phyloP scores from a whole-genome alignment of 2,329 filamentous ascomycete genomes.

The Parafenestella ontariensis region DNA sequence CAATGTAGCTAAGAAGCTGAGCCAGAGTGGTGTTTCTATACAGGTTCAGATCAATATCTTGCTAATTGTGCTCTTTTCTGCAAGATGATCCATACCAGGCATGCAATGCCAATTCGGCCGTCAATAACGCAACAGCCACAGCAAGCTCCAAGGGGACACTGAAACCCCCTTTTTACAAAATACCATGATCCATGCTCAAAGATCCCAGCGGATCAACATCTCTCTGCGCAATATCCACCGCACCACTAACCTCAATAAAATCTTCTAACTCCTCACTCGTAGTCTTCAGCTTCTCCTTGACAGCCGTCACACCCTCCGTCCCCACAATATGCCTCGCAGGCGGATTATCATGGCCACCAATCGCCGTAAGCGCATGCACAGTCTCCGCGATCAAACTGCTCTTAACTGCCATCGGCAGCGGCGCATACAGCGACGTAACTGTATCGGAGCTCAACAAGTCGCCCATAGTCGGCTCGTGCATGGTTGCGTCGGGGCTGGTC shows the following conservation, averaged over 20 bases:
- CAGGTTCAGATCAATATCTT: too few species aligned
- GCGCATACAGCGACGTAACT: conserved; percentile 75
- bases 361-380: conserved; percentile 87
- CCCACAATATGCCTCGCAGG: conserved; percentile 94
- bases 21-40: too few species aligned
- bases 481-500: conserved; percentile 33
- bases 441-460: conserved; percentile 56
- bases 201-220: conserved; percentile 24
- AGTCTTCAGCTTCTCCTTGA: conserved; percentile 96
- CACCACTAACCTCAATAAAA: conserved; percentile 87
- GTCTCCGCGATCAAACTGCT: conserved; percentile 85
- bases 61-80: too few species aligned
- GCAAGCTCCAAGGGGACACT: too few species aligned
- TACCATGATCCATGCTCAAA: conserved; percentile 15
- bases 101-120: too few species aligned
- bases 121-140: too few species aligned
- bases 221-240: conserved; percentile 71
- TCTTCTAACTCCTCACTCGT: conserved; percentile 96
- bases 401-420: conserved; percentile 69
- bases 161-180: conserved; percentile 8
- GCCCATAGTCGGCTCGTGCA: conserved; percentile 49
- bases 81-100: too few species aligned
- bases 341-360: conserved; percentile 94
- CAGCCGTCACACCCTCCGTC: conserved; percentile 81
- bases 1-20: too few species aligned